Evolutionary conservation across 164 flowering plant genomes (phyloP), one percentile per base, ranked within the genome.

Genomic region (Saururus chinensis): DNA sequence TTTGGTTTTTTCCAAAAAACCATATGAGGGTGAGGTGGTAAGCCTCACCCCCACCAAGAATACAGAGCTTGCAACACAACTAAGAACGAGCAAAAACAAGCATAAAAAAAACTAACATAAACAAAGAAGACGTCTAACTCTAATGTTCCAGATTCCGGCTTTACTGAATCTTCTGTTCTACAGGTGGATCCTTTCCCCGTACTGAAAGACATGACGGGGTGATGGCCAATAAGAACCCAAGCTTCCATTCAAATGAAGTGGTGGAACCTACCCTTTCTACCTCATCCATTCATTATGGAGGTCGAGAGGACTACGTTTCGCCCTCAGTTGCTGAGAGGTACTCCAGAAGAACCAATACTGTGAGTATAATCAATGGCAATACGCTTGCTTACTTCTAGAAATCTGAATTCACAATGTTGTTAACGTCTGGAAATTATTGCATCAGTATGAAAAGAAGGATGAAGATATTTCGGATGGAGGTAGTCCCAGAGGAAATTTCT

Each of bases 221-320:
- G 62, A 61, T 55, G 23, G 56, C 73, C 24, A 61, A 40, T 70
- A 82, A 71, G 66, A 77, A 74, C 42, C 54, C 68, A 53, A 75
- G 24, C 26, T 60, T 77, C 49, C 76, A 63, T 52, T 76, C 74
- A 61, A 81, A 77, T 68, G 77, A 73, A 65, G 72, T 66, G 57
- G 73, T 60, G 13, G 82, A 75, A 59, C 89, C 88, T n/a, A n/a
- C n/a, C 61, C 74, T 79, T 70, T 77, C 77, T 57, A 85, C 87
- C 75, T 85, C 92, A 40, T 91, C 98, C 40, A 68, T 91, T 22
- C 85, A 86, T 66, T 91, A 88, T 63, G 98, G 98, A 66, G 93
- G 92, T 17, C 96, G 79, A 69, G 93, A 88, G 59, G 60, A 77
- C 35, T 88, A 80, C 58, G 69, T 83, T 30, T 66, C 64, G 41